Evolutionary conservation across 805 yeast genomes (phyloP), one percentile per base, ranked within the genome.

Genomic region (Ogataea henricii): DNA sequence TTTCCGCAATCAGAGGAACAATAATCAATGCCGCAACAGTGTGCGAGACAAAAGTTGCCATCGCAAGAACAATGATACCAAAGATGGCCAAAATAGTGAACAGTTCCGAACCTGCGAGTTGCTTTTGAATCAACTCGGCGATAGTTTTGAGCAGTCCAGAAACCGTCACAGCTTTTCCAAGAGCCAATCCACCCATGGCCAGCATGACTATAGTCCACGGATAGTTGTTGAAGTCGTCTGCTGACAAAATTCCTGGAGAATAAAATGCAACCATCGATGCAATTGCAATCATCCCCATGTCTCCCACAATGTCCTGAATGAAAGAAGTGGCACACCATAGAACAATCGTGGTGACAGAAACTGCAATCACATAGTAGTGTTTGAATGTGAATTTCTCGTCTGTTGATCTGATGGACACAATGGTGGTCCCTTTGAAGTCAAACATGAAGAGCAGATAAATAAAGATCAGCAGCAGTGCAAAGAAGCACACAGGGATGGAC

Each of bases 101-200:
- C 33, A 89, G 66, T 6, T 89, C 81, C 52, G 87, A 77, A 26
- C 77, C 82, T 48, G 76, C 77, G n/a, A 92, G 87, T 48, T 77
- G 69, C 1, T 67, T 60, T 60, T 87, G 89, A 49, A 94, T 87
- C 1, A 73, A 64, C 2, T 69, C 55, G 0, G 99, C 98, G 50
- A 91, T 84, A 0, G 92, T 83, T 6, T 82, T 76, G 47, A 92
- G 74, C 47, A 92, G 72, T 0, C 98, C 98, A 1, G 96, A 89
- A 7, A 94, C 84, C 1, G 96, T 82, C 1, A 92, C 98, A 0
- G 96, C 96, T 64, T 89, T 90, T 47, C 99, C 99, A 43, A 92
- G 73, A 0, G 97, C 96, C 44, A 92, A 80, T 52, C 99, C 99
- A 26, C 99, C 99, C 99, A 92, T 94, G 3, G 98, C 97, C 53